A percentile compares a stretch with the other conserved stretches of the same genome.
Evolutionary conservation across 2,329 filamentous ascomycete genomes (phyloP).

Genomic region (Neocucurbitaria cava): DNA sequence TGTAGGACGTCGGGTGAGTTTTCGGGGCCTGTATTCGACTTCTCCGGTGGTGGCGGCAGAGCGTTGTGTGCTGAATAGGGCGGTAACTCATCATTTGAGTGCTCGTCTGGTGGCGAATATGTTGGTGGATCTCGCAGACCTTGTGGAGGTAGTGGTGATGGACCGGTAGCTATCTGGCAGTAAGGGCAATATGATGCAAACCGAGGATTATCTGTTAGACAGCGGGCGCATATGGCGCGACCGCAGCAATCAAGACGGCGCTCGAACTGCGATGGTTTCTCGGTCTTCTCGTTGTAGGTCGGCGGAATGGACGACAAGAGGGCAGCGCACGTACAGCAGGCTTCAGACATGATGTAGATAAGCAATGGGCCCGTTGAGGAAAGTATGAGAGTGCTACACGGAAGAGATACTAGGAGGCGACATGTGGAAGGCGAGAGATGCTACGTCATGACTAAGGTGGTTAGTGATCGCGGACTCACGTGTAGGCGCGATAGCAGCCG

Average conservation of each 20-base stretch:
- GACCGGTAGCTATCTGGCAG: conserved; percentile 73
- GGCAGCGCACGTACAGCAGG: conserved; percentile 75
- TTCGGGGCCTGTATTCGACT: conserved; percentile 34
- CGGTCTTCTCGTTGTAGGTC: conserved; percentile 61
- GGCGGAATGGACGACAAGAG: conserved; percentile 64
- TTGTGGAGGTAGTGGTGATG: conserved; percentile 65
- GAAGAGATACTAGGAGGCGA: conserved; percentile 9
- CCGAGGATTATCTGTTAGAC: conserved; percentile 72
- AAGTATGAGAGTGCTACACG: not conserved
- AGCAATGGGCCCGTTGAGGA: not conserved
- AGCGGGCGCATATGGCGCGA: conserved; percentile 74
- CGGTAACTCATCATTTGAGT: conserved; percentile 50
- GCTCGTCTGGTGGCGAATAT: conserved; percentile 59
- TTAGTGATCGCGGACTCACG: conserved; percentile 31
- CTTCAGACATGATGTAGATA: conserved; percentile 44
- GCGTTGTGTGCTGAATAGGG: conserved; percentile 51
- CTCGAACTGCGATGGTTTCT: conserved; percentile 67
- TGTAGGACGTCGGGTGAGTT: conserved; percentile 72
- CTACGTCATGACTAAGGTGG: conserved; percentile 45
- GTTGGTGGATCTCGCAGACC: conserved; percentile 73
- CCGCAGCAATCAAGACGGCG: conserved; percentile 72
- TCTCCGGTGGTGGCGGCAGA: conserved; percentile 37
- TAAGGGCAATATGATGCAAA: conserved; percentile 75
- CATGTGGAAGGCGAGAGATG: conserved; percentile 26
- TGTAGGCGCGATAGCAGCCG: conserved; percentile 14